phyloP scores from a whole-genome alignment of 1,284 basidiomycete species.

The Ceratobasidium theobromae region DNA sequence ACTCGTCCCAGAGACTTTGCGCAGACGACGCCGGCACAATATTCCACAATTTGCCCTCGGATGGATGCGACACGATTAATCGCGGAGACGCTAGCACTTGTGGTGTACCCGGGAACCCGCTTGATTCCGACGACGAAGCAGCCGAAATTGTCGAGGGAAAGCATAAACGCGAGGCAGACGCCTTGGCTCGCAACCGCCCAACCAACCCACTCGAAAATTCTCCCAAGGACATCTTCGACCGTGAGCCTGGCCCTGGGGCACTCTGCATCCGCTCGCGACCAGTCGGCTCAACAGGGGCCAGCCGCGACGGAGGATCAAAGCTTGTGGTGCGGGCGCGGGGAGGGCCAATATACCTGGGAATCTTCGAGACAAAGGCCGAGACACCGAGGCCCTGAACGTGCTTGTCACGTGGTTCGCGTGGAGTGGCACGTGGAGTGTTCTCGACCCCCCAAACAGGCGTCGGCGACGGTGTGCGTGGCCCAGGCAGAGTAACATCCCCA shows the following conservation, averaged over 20 bases:
- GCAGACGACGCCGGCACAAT: conserved; percentile 1
- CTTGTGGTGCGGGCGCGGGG: not conserved
- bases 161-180: not conserved
- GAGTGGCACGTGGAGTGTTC: not conserved
- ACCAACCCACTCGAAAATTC: not conserved
- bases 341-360: conserved; percentile 19
- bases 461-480: not conserved
- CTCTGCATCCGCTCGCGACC: conserved; percentile 10
- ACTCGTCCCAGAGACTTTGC: conserved; percentile 1
- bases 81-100: conserved; percentile 3
- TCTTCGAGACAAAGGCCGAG: conserved; percentile 16
- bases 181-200: not conserved
- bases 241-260: not conserved
- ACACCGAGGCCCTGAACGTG: too few relatives aligned
- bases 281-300: not conserved
- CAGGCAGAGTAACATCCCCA: not conserved
- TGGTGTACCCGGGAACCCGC: conserved; percentile 22
- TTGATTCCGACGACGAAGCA: conserved; percentile 13
- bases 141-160: not conserved
- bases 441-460: not conserved
- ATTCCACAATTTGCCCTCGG: conserved; percentile 10
- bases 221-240: not conserved
- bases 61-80: conserved; percentile 19
- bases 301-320: not conserved
- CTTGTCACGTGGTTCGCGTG: not conserved